These are phyloP conservation scores for Dactylellina haptotyla DNA, from an alignment of 2,329 filamentous ascomycete species.

Conservation along the genomic window DNA sequence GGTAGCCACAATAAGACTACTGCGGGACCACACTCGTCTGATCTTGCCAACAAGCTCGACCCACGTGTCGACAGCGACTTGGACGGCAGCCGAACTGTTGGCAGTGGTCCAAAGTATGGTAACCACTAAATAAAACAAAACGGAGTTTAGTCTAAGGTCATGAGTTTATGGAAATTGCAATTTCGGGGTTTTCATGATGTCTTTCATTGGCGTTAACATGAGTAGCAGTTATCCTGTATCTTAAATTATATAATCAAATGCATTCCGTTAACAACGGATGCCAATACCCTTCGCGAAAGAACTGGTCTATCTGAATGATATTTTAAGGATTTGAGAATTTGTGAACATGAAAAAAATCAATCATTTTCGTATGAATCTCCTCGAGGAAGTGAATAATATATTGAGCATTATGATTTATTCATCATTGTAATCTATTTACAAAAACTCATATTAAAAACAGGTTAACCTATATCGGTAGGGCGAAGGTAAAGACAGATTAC, in stretches of 20 bases:
- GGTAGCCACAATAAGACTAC: slow-evolving; percentile 58
- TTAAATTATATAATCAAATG: slow-evolving; percentile 9
- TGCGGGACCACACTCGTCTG: slow-evolving; percentile 61
- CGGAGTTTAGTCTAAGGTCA: too few species aligned
- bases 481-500: too few species aligned
- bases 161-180: slow-evolving; percentile 4
- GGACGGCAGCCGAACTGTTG: slow-evolving; percentile 57
- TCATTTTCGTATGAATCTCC: too few species aligned
- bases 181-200: not conserved
- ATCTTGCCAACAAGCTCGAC: slow-evolving; percentile 59
- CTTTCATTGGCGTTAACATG: slow-evolving; percentile 11
- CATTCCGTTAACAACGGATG: not conserved
- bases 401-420: too few species aligned
- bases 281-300: too few species aligned
- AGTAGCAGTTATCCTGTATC: slow-evolving; percentile 25
- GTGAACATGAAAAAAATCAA: too few species aligned
- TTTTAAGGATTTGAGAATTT: too few species aligned
- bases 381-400: too few species aligned
- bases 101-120: slow-evolving; percentile 55
- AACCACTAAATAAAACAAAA: slow-evolving; percentile 26
- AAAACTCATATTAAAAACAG: not conserved
- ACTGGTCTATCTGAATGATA: too few species aligned
- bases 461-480: too few species aligned
- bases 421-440: not conserved
- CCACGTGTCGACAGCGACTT: slow-evolving; percentile 55